phyloP scores from a whole-genome alignment of 352 stramenopile species.

The Globisporangium abappressorium region DNA sequence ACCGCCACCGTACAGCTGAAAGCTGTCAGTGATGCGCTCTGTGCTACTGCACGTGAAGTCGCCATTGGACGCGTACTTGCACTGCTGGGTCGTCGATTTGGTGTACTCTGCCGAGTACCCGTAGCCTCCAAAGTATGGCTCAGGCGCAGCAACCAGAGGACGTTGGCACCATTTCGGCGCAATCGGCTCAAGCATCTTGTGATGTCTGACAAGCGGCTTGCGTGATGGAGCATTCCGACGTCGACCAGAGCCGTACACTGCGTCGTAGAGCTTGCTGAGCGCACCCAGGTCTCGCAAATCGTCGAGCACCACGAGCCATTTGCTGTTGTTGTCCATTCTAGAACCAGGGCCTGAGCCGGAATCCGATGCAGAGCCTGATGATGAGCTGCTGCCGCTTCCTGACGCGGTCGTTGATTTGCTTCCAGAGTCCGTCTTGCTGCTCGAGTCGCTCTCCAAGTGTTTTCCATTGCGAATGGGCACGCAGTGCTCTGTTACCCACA shows the following conservation, averaged over 20 bases:
- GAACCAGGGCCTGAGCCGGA: neutral
- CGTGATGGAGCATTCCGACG: too few relatives aligned
- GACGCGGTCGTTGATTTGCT: neutral
- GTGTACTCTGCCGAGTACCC: neutral
- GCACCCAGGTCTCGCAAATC: neutral
- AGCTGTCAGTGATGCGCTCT: neutral
- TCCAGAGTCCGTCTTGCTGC: neutral
- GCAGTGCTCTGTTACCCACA: conserved; percentile 11
- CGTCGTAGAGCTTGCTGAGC: neutral
- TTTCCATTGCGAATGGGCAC: conserved; percentile 8
- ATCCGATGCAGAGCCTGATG: neutral
- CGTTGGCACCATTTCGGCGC: neutral
- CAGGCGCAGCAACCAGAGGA: neutral
- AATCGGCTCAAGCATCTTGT: neutral
- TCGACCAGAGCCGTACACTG: neutral
- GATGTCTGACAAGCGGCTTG: neutral
- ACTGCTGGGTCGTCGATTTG: conserved; percentile 3
- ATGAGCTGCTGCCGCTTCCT: neutral
- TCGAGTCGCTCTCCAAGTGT: neutral
- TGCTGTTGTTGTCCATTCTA: neutral
- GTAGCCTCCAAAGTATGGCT: neutral
- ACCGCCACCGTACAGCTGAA: neutral
- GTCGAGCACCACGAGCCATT: neutral
- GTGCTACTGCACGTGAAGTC: conserved; percentile 11
- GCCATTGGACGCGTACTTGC: conserved; percentile 3